Base-by-base conservation (phyloP, 2,329 filamentous ascomycete genomes). In the Xylariaceae sp. region DNA sequence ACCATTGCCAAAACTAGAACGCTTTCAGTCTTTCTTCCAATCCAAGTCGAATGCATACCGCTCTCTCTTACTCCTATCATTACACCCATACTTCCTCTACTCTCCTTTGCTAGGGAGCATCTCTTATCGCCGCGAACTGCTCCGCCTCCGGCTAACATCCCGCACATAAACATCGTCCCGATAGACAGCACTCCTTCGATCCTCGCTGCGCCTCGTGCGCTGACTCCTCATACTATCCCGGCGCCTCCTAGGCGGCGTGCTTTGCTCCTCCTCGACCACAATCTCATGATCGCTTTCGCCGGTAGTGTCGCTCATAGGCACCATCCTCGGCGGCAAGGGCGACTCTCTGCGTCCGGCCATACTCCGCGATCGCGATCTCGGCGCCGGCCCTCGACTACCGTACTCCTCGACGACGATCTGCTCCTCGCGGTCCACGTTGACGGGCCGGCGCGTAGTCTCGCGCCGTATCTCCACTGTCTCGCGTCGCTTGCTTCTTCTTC, bases 251-350 rank as follows among this genome's bases (percentile, higher is more conserved):
- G 58, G 53, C 22, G 64, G 59, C 40, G 64, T 59, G 21, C 54
- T 57, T 35, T 62, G 56, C 41, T 68, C 66, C 54, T 68, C 66
- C 27, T 66, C 53, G 8, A 69, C 65, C 2, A 69, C 51, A 14
- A 68, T 62, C 62, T 74, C 70, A 36, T 63, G 59, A 10, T 64
- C 62, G 23, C 59, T 52, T 46, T 55, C 51, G 41, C 59, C 49
- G 45, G 44, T 25, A 11, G 40, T 19, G 23, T 14, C 22, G n/a
- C 45, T 40, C 17, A 22, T 40, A 12, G 36, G 36, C 8, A 42
- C 33, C 14, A 56, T 57, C 14, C 59, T 61, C 17, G 52, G 50
- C 6, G 53, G 52, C 14, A 47, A 35, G 5, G 29, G 48, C 17
- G 44, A 43, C 6, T 44, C 7, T 34, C 40, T 47, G 38, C 42